Percentiles rank a stretch among this genome's conserved stretches.
Conservation (phyloP, 192 early-diverging fungal species). For the Podila verticillata region DNA sequence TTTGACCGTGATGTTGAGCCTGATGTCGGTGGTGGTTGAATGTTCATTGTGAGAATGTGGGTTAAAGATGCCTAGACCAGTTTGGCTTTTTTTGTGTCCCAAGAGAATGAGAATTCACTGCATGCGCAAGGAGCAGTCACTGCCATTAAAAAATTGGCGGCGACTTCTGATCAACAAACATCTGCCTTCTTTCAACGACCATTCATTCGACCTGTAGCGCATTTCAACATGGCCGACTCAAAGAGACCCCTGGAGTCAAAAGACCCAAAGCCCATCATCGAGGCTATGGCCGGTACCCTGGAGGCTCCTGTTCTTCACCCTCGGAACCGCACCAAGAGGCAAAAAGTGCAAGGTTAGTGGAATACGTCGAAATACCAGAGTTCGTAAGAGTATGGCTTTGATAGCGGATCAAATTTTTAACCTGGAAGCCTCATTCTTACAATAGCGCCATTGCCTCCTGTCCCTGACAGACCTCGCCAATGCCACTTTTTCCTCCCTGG, state of each 20-base stretch:
- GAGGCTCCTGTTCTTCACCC: constrained; percentile 38
- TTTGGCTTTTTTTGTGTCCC: no score
- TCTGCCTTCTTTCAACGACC: background rate
- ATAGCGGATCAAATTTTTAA: background rate
- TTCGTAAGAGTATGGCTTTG: no score
- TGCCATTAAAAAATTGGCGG: background rate
- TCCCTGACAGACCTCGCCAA: constrained; percentile 39
- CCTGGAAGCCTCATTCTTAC: background rate
- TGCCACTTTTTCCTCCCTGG: constrained; percentile 65
- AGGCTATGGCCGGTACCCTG: constrained; percentile 44
- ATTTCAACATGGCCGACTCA: constrained; percentile 25
- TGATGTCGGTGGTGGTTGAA: background rate
- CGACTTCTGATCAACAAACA: background rate
- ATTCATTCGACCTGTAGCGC: background rate
- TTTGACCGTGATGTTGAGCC: background rate
- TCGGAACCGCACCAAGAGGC: constrained; percentile 32
- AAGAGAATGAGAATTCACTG: no score
- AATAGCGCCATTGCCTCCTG: constrained; percentile 38
- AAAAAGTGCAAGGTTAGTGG: constrained; percentile 33
- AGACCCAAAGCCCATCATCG: constrained; percentile 21
- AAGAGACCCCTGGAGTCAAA: constrained; percentile 34
- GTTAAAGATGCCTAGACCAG: background rate
- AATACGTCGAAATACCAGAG: background rate
- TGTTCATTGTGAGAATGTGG: background rate
- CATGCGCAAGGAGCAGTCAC: no score